Conservation (phyloP, 2,329 filamentous ascomycete species). For the Ophiostoma sp. region DNA sequence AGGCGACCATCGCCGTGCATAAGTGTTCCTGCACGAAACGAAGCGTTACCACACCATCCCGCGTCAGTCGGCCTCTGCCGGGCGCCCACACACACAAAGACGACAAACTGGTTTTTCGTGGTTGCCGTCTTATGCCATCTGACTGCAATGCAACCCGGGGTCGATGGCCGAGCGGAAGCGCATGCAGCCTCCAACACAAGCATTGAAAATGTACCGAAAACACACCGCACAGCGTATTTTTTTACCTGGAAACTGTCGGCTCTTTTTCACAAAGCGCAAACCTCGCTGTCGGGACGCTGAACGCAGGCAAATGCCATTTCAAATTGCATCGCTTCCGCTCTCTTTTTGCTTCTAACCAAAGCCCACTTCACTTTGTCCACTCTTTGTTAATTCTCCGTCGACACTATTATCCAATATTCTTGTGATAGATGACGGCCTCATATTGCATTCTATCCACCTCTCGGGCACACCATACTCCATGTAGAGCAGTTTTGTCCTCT, state of each 20-base stretch:
- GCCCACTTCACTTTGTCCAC: not conserved
- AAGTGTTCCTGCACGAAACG: constrained; percentile 3
- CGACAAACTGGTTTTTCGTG: not conserved
- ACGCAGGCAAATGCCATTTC: not conserved
- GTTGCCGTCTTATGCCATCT: not conserved
- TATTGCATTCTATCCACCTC: not conserved
- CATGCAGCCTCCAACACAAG: not conserved
- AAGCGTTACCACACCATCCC: not conserved
- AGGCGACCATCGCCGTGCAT: not conserved
- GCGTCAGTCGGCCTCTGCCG: constrained; percentile 5
- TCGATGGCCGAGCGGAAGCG: not conserved
- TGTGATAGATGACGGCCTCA: not conserved
- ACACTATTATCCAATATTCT: not conserved
- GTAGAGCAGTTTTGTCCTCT: not conserved
- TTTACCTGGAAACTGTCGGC: not conserved
- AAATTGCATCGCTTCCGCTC: not conserved
- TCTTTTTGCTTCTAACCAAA: not conserved
- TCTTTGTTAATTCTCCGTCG: not conserved
- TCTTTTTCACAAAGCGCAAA: not conserved
- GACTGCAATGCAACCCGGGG: not conserved
- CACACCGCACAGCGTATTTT: not conserved
- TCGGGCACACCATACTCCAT: not conserved
- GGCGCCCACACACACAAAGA: not conserved
- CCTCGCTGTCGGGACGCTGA: not conserved
- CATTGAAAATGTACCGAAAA: not conserved